Base-by-base conservation (phyloP, 2,329 filamentous ascomycete genomes). In the Diplodia mutila region DNA sequence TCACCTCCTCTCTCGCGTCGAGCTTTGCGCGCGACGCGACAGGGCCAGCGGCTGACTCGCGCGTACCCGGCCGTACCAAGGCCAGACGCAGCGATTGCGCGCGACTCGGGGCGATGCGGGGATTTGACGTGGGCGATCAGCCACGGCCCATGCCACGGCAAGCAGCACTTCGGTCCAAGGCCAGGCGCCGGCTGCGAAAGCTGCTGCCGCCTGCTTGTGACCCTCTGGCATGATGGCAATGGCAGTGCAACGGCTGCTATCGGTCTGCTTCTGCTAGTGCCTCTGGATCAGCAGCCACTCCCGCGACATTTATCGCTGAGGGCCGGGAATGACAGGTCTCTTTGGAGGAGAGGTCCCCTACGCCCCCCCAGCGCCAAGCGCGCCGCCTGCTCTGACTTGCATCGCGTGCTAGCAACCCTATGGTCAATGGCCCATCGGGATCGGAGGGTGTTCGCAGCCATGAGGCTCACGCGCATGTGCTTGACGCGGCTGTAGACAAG, bases 401-500 rank as follows among this genome's bases (percentile, higher is more conserved):
- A 61, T 21, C 21, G 37, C 55, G 25, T 21, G 39, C 37, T 46
- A 46, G 37, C 34, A 16, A 25, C 18, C 39, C 39, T 46, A 61
- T 21, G 42, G 21, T 46, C 27, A 27, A 18, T 61, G 39, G 54
- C 8, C 23, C 23, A 29, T 48, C 37, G 55, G 39, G 57, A 61
- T 61, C 57, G 57, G 42, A 61, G 57, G 57, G 57, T 61, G 57
- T 61, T 61, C 57, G 57, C 57, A 61, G 57, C 57, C n/a, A 27
- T 61, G 57, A 61, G 57, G 57, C 57, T 61, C 55, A 49, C 57
- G 39, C 57, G 42, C 57, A 49, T 49, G 25, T 27, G 7, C 37
- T 48, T 25, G 37, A 59, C 42, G 48, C 39, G 57, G 57, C 57
- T 61, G 57, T 23, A 18, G n/a, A 34, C 42, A 46, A 49, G 42